Conservation (phyloP, 2,329 filamentous ascomycete species). For the Fusarium continuum region DNA sequence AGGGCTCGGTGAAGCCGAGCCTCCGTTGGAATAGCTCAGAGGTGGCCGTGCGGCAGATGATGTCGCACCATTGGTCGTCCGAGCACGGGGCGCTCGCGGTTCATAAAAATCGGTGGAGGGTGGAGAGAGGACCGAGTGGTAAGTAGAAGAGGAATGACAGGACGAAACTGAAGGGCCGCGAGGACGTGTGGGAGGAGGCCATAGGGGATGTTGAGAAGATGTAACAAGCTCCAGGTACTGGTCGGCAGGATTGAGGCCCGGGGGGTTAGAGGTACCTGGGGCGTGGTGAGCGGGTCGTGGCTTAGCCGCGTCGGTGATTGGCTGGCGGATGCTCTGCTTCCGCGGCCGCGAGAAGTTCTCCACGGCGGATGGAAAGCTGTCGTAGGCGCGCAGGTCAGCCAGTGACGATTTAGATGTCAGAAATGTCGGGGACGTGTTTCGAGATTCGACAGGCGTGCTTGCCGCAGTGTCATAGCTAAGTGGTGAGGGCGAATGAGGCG, state of each 20-base stretch:
- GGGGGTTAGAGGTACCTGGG: constrained; percentile 33
- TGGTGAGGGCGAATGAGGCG: constrained; percentile 41
- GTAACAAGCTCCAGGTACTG: constrained; percentile 45
- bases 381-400: constrained; percentile 48
- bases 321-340: constrained; percentile 61
- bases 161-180: constrained; percentile 60
- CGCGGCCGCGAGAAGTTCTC: constrained; percentile 70
- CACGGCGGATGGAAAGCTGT: constrained; percentile 53
- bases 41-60: constrained; percentile 43
- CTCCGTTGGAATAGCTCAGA: constrained; percentile 46
- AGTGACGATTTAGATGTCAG: constrained; percentile 47
- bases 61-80: constrained; percentile 41
- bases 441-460: constrained; percentile 38
- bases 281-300: constrained; percentile 39
- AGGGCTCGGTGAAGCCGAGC: constrained; percentile 49
- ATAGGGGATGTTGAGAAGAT: constrained; percentile 47
- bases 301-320: constrained; percentile 48
- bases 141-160: constrained; percentile 56
- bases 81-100: constrained; percentile 42
- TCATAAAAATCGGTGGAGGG: constrained; percentile 55
- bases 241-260: constrained; percentile 45
- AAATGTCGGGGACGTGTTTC: constrained; percentile 46
- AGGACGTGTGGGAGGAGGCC: constrained; percentile 53
- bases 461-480: constrained; percentile 37
- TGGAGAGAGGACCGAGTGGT: constrained; percentile 51